Conservation (phyloP, 768 basidiomycete species). For the Psilocybe cyanescens region DNA sequence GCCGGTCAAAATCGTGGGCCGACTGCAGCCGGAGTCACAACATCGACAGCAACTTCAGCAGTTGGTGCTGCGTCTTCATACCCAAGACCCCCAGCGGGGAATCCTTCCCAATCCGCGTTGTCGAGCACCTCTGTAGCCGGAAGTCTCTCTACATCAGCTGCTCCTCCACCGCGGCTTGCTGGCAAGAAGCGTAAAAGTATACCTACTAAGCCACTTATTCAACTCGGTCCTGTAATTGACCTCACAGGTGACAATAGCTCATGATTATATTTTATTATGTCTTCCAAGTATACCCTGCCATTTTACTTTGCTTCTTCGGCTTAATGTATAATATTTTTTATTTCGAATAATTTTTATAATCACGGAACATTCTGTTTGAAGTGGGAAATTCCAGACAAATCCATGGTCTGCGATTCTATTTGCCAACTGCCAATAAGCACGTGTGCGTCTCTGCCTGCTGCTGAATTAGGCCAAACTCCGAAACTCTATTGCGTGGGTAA, state of each 20-base stretch:
- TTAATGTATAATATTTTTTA: not conserved
- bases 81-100: not conserved
- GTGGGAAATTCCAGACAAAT: too few species aligned
- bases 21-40: too few species aligned
- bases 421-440: too few species aligned
- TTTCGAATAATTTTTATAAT: too few species aligned
- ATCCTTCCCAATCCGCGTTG: not conserved
- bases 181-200: constrained; percentile 26
- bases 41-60: too few species aligned
- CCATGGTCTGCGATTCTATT: too few species aligned
- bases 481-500: not conserved
- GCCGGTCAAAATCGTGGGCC: too few species aligned
- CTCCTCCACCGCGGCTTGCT: constrained; percentile 4
- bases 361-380: too few species aligned
- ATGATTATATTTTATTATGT: constrained; percentile 19
- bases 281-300: not conserved
- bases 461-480: too few species aligned
- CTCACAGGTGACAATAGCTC: constrained; percentile 25
- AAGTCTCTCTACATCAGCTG: not conserved
- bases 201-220: not conserved
- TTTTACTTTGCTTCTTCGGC: not conserved
- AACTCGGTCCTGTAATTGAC: constrained; percentile 23
- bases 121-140: not conserved
- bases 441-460: too few species aligned
- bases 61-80: too few species aligned